Percentiles rank a stretch among this genome's conserved stretches.
phyloP scores from a whole-genome alignment of 2,329 filamentous ascomycete species.

The Ceratocystiopsis minuta region DNA sequence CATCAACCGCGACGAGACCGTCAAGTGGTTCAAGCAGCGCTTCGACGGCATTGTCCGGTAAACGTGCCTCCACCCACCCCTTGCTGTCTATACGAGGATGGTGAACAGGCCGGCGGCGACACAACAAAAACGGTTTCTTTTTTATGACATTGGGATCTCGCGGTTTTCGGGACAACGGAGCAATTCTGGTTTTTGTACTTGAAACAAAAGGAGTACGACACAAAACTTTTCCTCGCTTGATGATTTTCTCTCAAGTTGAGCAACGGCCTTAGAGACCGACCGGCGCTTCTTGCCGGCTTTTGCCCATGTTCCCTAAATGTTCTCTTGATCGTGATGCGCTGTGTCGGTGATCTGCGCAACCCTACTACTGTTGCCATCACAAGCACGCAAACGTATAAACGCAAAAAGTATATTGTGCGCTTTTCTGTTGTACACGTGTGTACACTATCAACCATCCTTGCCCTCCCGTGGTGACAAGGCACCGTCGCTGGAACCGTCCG shows the following conservation, averaged over 20 bases:
- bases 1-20: constrained; percentile 86
- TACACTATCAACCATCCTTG: no score
- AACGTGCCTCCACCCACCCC: constrained; percentile 20
- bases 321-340: neutral
- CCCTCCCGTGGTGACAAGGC: no score
- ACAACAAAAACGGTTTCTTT: constrained; percentile 1
- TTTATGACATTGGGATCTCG: neutral
- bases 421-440: no score
- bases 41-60: constrained; percentile 99
- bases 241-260: constrained; percentile 32
- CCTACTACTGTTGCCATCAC: no score
- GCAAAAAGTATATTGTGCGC: no score
- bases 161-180: no score
- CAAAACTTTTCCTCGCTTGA: constrained; percentile 33
- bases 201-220: constrained; percentile 13
- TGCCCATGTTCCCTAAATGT: constrained; percentile 10
- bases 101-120: neutral
- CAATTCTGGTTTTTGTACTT: neutral
- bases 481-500: no score
- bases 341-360: neutral
- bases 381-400: no score
- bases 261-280: constrained; percentile 58
- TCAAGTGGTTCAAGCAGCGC: constrained; percentile 85
- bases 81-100: no score
- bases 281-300: constrained; percentile 51